These are phyloP conservation scores for Bryoglossum gracile DNA, from an alignment of 495 filamentous ascomycete genomes.

Conservation along the genomic window DNA sequence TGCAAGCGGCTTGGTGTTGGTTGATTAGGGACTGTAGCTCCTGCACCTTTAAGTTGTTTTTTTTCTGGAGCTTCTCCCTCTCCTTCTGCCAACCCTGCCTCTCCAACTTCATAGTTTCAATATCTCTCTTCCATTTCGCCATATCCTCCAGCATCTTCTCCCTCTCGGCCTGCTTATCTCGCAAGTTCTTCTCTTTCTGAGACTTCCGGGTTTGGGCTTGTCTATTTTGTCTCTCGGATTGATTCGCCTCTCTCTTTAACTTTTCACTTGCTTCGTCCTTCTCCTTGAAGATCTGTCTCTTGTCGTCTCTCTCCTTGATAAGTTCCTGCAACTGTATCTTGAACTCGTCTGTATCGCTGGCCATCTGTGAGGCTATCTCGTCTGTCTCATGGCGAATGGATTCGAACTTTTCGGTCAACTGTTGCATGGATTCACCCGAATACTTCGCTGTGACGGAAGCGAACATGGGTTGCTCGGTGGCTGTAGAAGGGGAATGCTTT, in stretches of 20 bases:
- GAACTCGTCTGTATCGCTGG: constrained; percentile 70
- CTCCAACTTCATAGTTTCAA: constrained; percentile 39
- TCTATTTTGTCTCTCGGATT: constrained; percentile 73
- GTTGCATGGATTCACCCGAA: constrained; percentile 28
- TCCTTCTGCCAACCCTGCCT: constrained; percentile 35
- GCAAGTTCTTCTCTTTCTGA: constrained; percentile 72
- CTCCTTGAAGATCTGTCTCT: constrained; percentile 68
- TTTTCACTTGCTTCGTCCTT: constrained; percentile 80
- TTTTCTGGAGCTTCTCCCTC: constrained; percentile 36
- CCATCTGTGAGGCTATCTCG: constrained; percentile 44
- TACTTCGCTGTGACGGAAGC: constrained; percentile 15
- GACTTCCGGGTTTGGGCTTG: constrained; percentile 72
- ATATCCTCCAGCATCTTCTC: constrained; percentile 48
- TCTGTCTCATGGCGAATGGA: constrained; percentile 62
- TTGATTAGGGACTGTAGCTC: constrained; percentile 18
- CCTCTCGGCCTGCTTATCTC: constrained; percentile 63
- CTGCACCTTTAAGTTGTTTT: constrained; percentile 26
- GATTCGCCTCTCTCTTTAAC: constrained; percentile 71
- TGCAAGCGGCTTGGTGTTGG: constrained; percentile 15
- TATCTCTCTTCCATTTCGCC: constrained; percentile 47
- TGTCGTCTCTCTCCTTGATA: constrained; percentile 59
- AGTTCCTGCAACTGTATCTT: constrained; percentile 52
- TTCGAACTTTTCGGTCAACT: constrained; percentile 66
- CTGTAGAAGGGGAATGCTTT: constrained; percentile 67
- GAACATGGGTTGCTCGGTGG: constrained; percentile 45